Percentiles rank a stretch among this genome's conserved stretches.
Evolutionary conservation across 2,329 filamentous ascomycete genomes (phyloP).

Genomic region (Colletotrichum tamarilloi): DNA sequence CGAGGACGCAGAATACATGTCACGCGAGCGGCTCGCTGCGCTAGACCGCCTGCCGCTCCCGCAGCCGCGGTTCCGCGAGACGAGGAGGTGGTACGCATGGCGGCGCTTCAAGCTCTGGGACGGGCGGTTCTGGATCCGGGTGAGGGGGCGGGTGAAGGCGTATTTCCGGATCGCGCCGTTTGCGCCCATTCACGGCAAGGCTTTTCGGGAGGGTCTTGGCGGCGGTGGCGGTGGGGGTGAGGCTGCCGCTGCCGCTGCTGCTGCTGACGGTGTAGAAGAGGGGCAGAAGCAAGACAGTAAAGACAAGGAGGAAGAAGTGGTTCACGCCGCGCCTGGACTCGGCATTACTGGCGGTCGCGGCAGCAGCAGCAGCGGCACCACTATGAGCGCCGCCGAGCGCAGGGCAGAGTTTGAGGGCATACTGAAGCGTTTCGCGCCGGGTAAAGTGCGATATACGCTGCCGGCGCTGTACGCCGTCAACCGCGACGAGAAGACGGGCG

Average conservation of each 20-base stretch:
- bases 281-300: neutral
- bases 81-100: constrained; percentile 45
- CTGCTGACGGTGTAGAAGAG: too few relatives aligned
- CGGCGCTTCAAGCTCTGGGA: constrained; percentile 61
- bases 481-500: constrained; percentile 16
- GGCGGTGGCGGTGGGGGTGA: too few relatives aligned
- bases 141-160: constrained; percentile 55
- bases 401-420: constrained; percentile 50
- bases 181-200: constrained; percentile 53
- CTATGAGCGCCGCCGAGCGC: constrained; percentile 31
- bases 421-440: constrained; percentile 62
- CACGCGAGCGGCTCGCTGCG: neutral
- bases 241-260: neutral
- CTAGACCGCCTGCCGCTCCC: constrained; percentile 10
- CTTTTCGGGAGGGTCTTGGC: constrained; percentile 61
- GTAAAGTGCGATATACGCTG: constrained; percentile 65
- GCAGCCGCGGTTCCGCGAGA: neutral
- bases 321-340: neutral
- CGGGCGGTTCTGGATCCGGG: constrained; percentile 70
- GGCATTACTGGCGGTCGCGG: neutral
- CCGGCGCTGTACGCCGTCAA: constrained; percentile 64
- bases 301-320: neutral
- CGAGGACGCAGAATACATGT: neutral
- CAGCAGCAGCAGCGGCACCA: neutral
- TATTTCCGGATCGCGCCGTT: constrained; percentile 59